Evolutionary conservation across 2,329 filamentous ascomycete genomes (phyloP), one percentile per base, ranked within the genome.

Genomic region (Elsinoe necatrix): DNA sequence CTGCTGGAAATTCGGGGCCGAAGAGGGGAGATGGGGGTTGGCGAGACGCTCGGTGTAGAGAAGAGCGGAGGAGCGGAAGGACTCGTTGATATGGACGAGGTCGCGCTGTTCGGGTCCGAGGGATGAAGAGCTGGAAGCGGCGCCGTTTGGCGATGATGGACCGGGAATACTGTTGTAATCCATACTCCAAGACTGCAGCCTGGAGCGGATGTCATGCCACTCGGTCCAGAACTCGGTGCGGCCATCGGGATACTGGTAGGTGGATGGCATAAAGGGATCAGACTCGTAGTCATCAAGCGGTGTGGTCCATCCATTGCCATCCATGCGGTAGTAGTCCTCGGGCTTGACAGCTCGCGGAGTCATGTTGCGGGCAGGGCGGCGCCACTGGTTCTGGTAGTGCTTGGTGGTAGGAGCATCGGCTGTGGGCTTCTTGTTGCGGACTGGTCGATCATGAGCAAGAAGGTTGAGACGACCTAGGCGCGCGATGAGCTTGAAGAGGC

Each of bases 1-100:
- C 62, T 84, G 85, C 69, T 95, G 89, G 71, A 95, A 90, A 67
- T 85, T 87, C 63, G 83, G 81, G 65, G 91, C 81, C 14, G 80
- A 80, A 0, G 87, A 87, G 1, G 89, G 82, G 1, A 88, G 74
- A 57, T 81, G 79, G 0, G 90, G 91, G 62, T 85, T 84, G 1
- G 87, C 89, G 21, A 96, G 81, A 3, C 91, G 86, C 73, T 95
- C 89, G 8, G 87, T 91, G 74, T 95, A 96, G 9, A 96, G 79
- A 31, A 96, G 78, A 0, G 90, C 91, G 0, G 90, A 85, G 69
- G 93, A 90, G 16, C 91, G 87, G 77, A 95, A 96, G 9, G 87
- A 87, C 69, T 95, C 89, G 18, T 88, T 95, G 52, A 95, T 85
- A 64, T 90, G 87, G 31, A 84, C 80, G 9, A 95, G 77, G 61